Conservation (phyloP, 2,329 filamentous ascomycete species). For the Cryphonectria naterciae region DNA sequence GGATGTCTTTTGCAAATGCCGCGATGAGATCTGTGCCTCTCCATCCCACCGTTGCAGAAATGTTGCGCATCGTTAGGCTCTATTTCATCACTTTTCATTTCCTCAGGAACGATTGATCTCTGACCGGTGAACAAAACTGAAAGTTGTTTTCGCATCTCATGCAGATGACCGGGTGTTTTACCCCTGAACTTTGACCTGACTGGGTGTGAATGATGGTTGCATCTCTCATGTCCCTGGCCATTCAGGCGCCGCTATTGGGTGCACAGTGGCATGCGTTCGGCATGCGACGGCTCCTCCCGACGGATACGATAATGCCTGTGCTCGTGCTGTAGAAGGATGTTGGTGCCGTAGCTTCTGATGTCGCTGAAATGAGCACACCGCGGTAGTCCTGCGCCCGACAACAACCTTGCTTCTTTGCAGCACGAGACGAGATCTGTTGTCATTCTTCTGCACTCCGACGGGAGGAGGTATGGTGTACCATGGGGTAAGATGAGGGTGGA, state of each 20-base stretch:
- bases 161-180: conserved; percentile 23
- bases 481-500: not conserved
- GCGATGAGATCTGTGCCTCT: conserved; percentile 28
- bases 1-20: conserved; percentile 23
- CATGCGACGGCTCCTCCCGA: conserved; percentile 29
- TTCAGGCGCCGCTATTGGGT: conserved; percentile 13
- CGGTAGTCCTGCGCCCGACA: not conserved
- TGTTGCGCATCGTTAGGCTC: conserved; percentile 16
- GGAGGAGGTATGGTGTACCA: not conserved
- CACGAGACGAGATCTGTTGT: not conserved
- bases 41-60: conserved; percentile 18
- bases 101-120: conserved; percentile 21
- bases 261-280: conserved; percentile 19
- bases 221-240: conserved; percentile 22
- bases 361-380: not conserved
- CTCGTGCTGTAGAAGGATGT: conserved; percentile 12
- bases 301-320: conserved; percentile 15
- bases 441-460: not conserved
- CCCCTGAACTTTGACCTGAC: conserved; percentile 9
- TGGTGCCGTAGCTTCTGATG: not conserved
- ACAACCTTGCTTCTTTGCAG: not conserved
- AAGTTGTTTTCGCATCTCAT: conserved; percentile 18
- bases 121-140: conserved; percentile 25
- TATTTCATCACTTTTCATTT: conserved; percentile 26
- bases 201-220: conserved; percentile 22